Evolutionary conservation across 176 grass and related monocot species (phyloP), one percentile per base, ranked within the genome.

Genomic region (Avena sativa): DNA sequence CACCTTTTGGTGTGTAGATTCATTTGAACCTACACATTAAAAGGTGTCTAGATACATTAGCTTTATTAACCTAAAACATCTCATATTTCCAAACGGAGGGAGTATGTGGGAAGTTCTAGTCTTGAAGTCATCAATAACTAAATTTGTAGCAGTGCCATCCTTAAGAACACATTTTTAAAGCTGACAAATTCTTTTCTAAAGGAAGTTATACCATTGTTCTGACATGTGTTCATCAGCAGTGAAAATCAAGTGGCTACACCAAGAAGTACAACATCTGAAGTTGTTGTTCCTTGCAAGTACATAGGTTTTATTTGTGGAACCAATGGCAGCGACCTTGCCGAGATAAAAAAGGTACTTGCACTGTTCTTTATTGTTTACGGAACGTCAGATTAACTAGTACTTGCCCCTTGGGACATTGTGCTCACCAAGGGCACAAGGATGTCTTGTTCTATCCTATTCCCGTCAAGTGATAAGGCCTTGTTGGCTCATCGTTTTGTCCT

Each of bases 251-350:
- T 48, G 46, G 68, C 59, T 88, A 17, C 88, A 57, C 70, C 85
- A 90, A 83, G 32, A 68, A 69, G 59, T 85, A 80, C 76, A 66
- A 89, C 74, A 47, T 85, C 90, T 67, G 93, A 95, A 90, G 84
- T 94, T 71, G 17, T 90, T 66, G 69, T 95, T 86, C 93, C 93
- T 83, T 73, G 70, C 49, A 79, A 95, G 68, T 92, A 95, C 71
- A 68, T 92, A 57, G 76, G 62, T 43, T 95, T 81, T 72, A 66
- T 95, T 68, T 88, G 83, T 71, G 93, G 93, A 72, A 61, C 84
- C 73, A 76, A 84, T 79, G 88, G 85, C 79, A 88, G 76, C 53
- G 90, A 88, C 84, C 88, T 95, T 84, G 68, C 60, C 0, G 90
- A 95, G 82, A 90, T 95, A 64, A 92, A 79, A 72, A 83, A 84